Conservation (phyloP, 176 grass and related monocot species). For the Carex parvula region DNA sequence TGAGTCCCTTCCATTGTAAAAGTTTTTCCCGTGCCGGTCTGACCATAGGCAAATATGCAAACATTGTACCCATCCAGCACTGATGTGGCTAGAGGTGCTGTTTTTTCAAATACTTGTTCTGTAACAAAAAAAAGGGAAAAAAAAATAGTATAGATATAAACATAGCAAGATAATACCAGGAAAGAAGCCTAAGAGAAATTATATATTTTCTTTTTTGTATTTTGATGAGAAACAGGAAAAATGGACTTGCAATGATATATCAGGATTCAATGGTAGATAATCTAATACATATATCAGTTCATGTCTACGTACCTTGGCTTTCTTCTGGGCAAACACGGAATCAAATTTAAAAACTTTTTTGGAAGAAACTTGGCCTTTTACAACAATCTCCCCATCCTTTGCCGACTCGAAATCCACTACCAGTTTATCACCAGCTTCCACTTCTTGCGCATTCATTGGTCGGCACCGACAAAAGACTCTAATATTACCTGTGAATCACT, state of each 20-base stretch:
- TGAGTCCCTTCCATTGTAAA: constrained; percentile 95
- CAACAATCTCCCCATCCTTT: constrained; percentile 84
- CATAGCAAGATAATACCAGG: neutral
- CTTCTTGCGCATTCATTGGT: constrained; percentile 79
- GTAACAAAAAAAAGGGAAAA: neutral
- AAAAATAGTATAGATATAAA: neutral
- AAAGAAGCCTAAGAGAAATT: neutral
- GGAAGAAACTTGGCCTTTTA: constrained; percentile 79
- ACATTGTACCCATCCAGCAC: constrained; percentile 96
- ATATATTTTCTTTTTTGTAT: no score
- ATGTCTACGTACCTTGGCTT: constrained; percentile 56
- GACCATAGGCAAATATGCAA: constrained; percentile 93
- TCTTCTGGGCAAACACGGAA: constrained; percentile 80
- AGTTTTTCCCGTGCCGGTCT: constrained; percentile 94
- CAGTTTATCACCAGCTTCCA: constrained; percentile 50
- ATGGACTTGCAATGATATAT: neutral
- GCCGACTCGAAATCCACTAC: constrained; percentile 74
- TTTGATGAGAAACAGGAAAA: no score
- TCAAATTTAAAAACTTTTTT: constrained; percentile 90
- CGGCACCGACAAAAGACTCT: constrained; percentile 91
- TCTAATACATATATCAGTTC: neutral
- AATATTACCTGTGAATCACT: constrained; percentile 61
- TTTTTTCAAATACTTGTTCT: constrained; percentile 86
- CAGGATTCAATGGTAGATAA: neutral
- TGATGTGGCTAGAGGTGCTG: constrained; percentile 67